Evolutionary conservation across 371 early-diverging fungal species (phyloP), one percentile per base, ranked within the genome.

Genomic region (Apophysomyces elegans): DNA sequence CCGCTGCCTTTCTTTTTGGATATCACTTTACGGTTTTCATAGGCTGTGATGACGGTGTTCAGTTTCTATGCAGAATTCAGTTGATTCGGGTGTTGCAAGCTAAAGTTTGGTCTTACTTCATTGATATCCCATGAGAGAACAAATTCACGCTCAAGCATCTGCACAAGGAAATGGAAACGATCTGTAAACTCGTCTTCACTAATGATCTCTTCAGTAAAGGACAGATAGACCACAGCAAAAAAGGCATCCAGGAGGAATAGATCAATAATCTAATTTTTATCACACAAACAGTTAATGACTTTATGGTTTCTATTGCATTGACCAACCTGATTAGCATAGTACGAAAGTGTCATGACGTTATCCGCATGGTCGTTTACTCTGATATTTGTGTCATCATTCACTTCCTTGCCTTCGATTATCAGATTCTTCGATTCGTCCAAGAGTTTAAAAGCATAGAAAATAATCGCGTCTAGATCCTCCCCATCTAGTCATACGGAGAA

Each of bases 321-420:
- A 11, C 43, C 37, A 66, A 73, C 77, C 70, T 83, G 83, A 61
- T 83, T 83, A 12, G 83, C 74, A 68, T 80, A 80, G 36, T 83
- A 83, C 12, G 80, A 78, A 14, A 83, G 63, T 0, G 78, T 69
- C 83, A 83, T 80, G 16, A 83, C 74, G 63, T 83, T 83, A 38
- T 83, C 83, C 12, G 83, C 80, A 59, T 83, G 83, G 47, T 83
- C 83, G 37, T 78, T 80, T 18, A 80, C 79, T 7, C 77, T 70
- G n/a, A 83, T 67, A 63, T 80, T 80, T 5, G 80, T 83, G 67
- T 83, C 80, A 32, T 80, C 83, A 45, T 69, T 78, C 26, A 79
- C 67, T 32, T 80, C 75, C 60, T 75, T 80, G 32, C 79, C 76
- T 62, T 83, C 83, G 26, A 83, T 69, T 36, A 83, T 72, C n/a